Conservation (phyloP, 1,284 basidiomycete genomes). For the Ceratobasidium sp. region DNA sequence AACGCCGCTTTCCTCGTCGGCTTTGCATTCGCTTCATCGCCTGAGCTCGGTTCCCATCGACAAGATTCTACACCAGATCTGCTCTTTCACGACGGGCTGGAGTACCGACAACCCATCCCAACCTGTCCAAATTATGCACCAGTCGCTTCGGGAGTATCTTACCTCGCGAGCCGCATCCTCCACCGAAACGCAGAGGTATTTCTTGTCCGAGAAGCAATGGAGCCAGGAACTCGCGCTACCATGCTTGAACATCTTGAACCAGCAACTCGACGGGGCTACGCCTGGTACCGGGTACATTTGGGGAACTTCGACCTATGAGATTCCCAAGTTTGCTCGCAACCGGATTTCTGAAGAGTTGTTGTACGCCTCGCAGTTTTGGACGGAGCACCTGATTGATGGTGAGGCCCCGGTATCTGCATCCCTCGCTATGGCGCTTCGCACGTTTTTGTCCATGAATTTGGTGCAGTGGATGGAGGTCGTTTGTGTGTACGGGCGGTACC, state of each 20-base stretch:
- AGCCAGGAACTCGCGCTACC: background rate
- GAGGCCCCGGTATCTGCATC: background rate
- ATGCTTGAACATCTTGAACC: background rate
- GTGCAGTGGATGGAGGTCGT: slow-evolving; percentile 17
- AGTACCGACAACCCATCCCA: background rate
- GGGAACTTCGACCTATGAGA: background rate
- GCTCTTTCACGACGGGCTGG: background rate
- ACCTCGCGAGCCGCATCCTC: background rate
- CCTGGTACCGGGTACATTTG: background rate
- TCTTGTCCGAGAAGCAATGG: background rate
- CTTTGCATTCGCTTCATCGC: background rate
- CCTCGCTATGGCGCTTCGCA: background rate
- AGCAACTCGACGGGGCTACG: background rate
- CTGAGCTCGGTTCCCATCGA: background rate
- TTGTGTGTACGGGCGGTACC: background rate
- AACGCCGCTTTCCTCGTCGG: background rate
- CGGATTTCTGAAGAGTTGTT: slow-evolving; percentile 4
- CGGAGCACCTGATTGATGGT: background rate
- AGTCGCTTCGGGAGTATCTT: background rate
- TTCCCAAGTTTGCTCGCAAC: background rate
- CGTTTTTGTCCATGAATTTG: background rate
- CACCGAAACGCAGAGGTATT: background rate
- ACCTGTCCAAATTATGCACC: background rate
- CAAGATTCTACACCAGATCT: background rate
- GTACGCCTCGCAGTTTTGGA: slow-evolving; percentile 16